A percentile compares a stretch with the other conserved stretches of the same genome.
phyloP scores from a whole-genome alignment of 805 yeast species.

The Grigorovia jiainica region DNA sequence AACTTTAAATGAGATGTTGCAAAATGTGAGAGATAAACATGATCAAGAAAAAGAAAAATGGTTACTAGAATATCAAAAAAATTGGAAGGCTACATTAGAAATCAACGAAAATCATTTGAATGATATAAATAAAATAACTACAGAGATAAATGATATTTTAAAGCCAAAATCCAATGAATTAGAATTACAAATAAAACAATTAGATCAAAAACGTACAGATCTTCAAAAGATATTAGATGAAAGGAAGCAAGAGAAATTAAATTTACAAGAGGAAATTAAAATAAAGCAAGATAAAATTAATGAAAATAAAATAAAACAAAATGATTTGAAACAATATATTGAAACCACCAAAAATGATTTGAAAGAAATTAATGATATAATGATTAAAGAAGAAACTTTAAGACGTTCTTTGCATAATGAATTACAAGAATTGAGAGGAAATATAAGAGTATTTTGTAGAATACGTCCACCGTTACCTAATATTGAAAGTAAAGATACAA shows the following conservation, averaged over 20 bases:
- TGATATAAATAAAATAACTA: conserved; percentile 19
- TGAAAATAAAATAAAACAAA: conserved; percentile 8
- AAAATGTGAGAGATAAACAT: conserved; percentile 14
- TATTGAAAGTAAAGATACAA: conserved; percentile 14
- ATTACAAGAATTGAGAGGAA: conserved; percentile 83
- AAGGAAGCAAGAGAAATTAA: conserved; percentile 17
- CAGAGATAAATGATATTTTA: conserved; percentile 8
- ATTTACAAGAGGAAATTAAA: conserved; percentile 22
- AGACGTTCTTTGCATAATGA: conserved; percentile 60
- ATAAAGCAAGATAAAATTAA: conserved; percentile 7
- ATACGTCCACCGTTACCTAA: conserved; percentile 48
- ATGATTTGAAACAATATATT: conserved; percentile 20
- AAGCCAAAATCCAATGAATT: conserved; percentile 9
- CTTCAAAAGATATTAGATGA: conserved; percentile 16
- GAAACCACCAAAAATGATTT: conserved; percentile 25
- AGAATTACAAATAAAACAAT: conserved; percentile 4
- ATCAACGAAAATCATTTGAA: conserved; percentile 18
- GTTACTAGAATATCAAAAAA: conserved; percentile 18
- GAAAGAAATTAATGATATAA: conserved; percentile 26
- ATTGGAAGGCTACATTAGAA: conserved; percentile 24
- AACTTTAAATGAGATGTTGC: conserved; percentile 9
- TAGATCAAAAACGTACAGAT: conserved; percentile 12
- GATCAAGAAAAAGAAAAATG: conserved; percentile 16
- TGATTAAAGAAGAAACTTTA: conserved; percentile 41
- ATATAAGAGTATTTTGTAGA: conserved; percentile 84